Evolutionary conservation across 306 rosid species (phyloP), one percentile per base, ranked within the genome.

Genomic region (Cicer cuneatum): DNA sequence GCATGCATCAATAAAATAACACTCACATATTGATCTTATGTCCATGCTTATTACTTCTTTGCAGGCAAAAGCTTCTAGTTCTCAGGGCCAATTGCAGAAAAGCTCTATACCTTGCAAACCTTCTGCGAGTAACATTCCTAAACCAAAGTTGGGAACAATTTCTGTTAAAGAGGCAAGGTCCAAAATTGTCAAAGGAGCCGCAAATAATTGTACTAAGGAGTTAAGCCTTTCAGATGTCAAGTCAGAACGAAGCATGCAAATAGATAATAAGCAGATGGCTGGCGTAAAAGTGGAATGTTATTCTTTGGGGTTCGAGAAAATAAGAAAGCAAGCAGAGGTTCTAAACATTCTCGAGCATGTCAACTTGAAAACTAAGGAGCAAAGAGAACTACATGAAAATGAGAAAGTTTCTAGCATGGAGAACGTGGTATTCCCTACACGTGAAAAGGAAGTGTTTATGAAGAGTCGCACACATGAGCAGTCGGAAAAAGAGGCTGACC

Each of bases 41-140:
- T 81, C 48, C 13, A 39, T 68, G 66, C 48, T 21, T 61, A 38
- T 35, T 18, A 58, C 78, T 70, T 19, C 21, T 46, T 71, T 72
- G 62, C 89, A 94, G 98, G 58, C 84, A 65, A 91, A 84, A 75
- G 69, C 80, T 76, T 58, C 90, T 76, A 45, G 85, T 63, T 60
- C 81, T 45, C 87, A 62, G 8, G 63, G 81, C 49, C 71, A 85
- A 60, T 29, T 57, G 42, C 85, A 76, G 72, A 81, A 71, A 75
- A 77, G 57, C 70, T 80, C 88, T 67, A 85, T 70, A 72, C 74
- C 84, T 45, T 35, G 85, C 88, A 84, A 82, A 40, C 80, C 59
- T 39, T 37, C 60, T 8, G 72, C 67, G 60, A 58, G 82, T 41
- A 76, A 71, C 69, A 46, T 71, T 68, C 83, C 86, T 24, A 88